Evolutionary conservation across 2,329 filamentous ascomycete species (phyloP), one percentile per base, ranked within the genome.

Genomic region (Stromatinia cepivora): DNA sequence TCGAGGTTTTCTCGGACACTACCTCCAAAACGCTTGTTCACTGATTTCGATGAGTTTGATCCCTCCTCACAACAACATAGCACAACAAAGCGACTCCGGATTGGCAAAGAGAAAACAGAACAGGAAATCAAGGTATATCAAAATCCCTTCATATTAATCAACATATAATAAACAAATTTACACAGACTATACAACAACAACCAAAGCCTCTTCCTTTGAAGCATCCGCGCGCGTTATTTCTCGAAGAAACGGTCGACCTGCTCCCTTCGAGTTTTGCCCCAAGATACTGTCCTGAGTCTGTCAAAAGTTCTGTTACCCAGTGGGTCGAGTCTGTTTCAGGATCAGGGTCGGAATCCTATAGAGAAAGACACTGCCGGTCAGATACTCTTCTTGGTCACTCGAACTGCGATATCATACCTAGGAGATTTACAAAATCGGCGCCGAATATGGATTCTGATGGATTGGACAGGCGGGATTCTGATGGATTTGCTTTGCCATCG

Each of bases 401-500:
- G 67, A 62, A 72, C 71, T 72, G 45, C 61, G 45, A 76, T 17
- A 58, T 71, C 69, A 69, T 76, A 58, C 71, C 72, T 45, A 74
- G 69, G 69, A 76, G 74, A 69, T 66, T 71, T 71, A 70, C 66
- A 56, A 72, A 72, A 69, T 72, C 71, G 63, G 66, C 69, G 57
- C 69, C 64, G 54, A 67, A 68, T 72, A 71, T 71, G 54, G 67
- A 69, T n/a, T n/a, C n/a, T n/a, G n/a, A n/a, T n/a, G n/a, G n/a
- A n/a, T n/a, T n/a, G 28, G 66, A 69, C 64, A 69, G 83, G 31
- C 78, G 86, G 13, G 89, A 91, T 75, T 84, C 86, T 6, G 88
- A 91, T 73, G 89, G 89, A 8, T 91, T 90, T 75, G 86, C 85
- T 66, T 86, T 91, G 45, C 88, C 89, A 0, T 80, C 81, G 0